Percentiles rank a stretch among this genome's conserved stretches.
phyloP scores from a whole-genome alignment of 306 rosid genomes.

The Delonix regia region DNA sequence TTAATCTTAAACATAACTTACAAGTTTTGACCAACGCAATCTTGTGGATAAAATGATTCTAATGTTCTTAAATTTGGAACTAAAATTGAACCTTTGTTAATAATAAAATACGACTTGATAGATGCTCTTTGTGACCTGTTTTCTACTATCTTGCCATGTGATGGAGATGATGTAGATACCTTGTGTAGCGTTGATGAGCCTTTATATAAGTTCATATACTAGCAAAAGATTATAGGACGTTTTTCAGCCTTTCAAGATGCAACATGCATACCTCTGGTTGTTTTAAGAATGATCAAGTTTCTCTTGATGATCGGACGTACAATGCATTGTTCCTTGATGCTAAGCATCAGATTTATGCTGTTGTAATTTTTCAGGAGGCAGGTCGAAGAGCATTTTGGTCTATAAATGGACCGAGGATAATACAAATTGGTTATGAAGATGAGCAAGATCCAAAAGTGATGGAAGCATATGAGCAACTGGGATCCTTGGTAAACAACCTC shows the following conservation, averaged over 20 bases:
- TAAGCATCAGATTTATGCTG: neutral
- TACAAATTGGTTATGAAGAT: conserved; percentile 87
- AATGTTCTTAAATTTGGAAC: neutral
- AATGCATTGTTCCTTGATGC: neutral
- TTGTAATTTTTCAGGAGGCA: conserved; percentile 62
- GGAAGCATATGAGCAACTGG: conserved; percentile 91
- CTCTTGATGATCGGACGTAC: neutral
- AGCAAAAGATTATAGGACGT: neutral
- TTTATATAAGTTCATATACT: neutral
- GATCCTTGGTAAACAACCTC: conserved; percentile 71
- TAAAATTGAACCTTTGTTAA: neutral
- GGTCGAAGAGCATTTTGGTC: conserved; percentile 97
- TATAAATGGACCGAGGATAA: conserved; percentile 88
- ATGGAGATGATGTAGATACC: neutral
- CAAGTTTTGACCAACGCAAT: neutral
- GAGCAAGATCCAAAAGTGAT: conserved; percentile 88
- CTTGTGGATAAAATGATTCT: neutral
- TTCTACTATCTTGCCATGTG: neutral
- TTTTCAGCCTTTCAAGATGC: conserved; percentile 4
- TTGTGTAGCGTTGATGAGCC: neutral
- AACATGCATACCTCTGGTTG: neutral
- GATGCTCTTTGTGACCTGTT: neutral
- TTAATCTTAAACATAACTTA: neutral
- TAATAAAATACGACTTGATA: no score
- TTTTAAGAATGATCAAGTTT: conserved; percentile 10